A percentile compares a stretch with the other conserved stretches of the same genome.
These are phyloP conservation scores for Oryza meyeriana DNA, from an alignment of 176 grass and related monocot species.

Conservation along the genomic window DNA sequence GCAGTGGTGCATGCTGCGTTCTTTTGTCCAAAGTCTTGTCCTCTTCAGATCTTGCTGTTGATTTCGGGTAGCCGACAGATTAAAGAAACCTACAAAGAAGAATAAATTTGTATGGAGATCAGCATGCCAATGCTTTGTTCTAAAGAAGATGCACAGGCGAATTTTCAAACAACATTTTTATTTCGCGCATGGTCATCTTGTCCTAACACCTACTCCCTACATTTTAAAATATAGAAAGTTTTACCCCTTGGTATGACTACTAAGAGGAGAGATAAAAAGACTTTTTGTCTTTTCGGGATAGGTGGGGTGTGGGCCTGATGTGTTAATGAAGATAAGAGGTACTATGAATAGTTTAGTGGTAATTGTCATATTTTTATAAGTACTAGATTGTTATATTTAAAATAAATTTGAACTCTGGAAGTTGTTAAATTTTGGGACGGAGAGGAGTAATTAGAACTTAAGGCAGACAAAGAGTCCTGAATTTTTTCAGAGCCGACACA, in stretches of 20 bases:
- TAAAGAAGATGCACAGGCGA: constrained; percentile 22
- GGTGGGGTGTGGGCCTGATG: too few species aligned
- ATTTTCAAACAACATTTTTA: constrained; percentile 23
- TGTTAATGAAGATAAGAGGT: too few species aligned
- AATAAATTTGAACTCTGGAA: too few species aligned
- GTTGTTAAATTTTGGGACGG: too few species aligned
- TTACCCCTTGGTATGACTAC: too few species aligned
- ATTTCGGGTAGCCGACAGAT: constrained; percentile 27
- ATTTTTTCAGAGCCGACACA: constrained; percentile 29
- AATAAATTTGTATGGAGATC: not conserved
- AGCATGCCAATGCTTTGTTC: constrained; percentile 22
- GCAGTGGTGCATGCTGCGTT: not conserved
- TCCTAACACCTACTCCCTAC: constrained; percentile 25
- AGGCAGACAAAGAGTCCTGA: constrained; percentile 10
- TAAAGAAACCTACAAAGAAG: constrained; percentile 27
- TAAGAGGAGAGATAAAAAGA: too few species aligned
- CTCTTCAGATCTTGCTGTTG: constrained; percentile 21
- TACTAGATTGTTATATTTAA: too few species aligned
- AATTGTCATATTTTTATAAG: too few species aligned
- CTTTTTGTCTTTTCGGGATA: too few species aligned
- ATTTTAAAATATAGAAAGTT: too few species aligned
- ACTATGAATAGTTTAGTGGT: too few species aligned
- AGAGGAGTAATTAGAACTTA: too few species aligned
- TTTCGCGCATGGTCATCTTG: constrained; percentile 20
- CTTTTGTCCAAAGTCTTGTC: constrained; percentile 33